phyloP scores from a whole-genome alignment of 495 filamentous ascomycete species.

The Hypoxylon cercidicola region DNA sequence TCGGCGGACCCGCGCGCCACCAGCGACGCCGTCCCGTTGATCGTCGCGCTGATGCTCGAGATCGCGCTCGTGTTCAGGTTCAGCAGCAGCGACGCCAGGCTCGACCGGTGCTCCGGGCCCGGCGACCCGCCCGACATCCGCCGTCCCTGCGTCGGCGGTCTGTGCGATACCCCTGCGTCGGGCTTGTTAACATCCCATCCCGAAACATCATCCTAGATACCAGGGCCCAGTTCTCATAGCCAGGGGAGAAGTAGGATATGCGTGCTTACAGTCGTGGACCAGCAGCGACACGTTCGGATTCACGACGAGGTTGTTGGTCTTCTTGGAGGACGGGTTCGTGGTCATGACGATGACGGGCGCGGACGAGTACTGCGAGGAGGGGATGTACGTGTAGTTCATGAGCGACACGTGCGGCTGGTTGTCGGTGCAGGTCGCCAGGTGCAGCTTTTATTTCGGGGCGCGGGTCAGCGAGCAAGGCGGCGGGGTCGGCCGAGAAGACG shows the following conservation, averaged over 20 bases:
- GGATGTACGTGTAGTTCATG: conserved; percentile 99
- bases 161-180: conserved; percentile 88
- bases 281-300: conserved; percentile 95
- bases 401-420: conserved; percentile 92
- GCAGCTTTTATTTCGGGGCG: conserved; percentile 63
- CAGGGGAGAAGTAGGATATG: not conserved
- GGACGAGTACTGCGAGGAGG: conserved; percentile 76
- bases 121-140: conserved; percentile 69
- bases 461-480: conserved; percentile 17
- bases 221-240: not conserved
- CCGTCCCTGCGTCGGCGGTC: conserved; percentile 79
- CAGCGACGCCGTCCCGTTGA: conserved; percentile 83
- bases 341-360: conserved; percentile 91
- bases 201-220: no score
- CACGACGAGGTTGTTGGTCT: conserved; percentile 83
- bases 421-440: conserved; percentile 87
- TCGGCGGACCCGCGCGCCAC: conserved; percentile 77
- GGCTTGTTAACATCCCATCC: not conserved
- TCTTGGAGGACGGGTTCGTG: conserved; percentile 86
- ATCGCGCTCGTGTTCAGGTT: conserved; percentile 90
- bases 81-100: conserved; percentile 81
- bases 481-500: conserved; percentile 3
- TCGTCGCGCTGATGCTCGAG: conserved; percentile 90
- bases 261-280: conserved; percentile 83
- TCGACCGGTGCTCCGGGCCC: conserved; percentile 70